phyloP scores from a whole-genome alignment of 768 basidiomycete genomes.

The Cyclocybe aegerita region DNA sequence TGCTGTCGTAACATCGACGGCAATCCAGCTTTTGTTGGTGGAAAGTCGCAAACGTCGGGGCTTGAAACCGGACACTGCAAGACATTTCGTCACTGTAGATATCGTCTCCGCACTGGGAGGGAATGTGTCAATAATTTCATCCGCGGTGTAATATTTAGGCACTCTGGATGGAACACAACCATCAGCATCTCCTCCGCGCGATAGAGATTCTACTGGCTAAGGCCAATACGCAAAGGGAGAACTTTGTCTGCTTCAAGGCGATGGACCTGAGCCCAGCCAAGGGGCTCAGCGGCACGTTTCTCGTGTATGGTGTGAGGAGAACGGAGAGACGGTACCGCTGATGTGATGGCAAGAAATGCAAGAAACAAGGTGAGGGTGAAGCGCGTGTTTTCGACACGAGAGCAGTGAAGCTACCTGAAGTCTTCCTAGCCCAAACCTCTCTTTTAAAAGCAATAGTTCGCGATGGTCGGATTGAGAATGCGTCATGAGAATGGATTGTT shows the following conservation, averaged over 20 bases:
- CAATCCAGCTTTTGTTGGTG: constrained; percentile 41
- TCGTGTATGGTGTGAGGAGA: constrained; percentile 30
- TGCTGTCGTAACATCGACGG: constrained; percentile 39
- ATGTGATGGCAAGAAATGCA: constrained; percentile 15
- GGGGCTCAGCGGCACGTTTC: constrained; percentile 27
- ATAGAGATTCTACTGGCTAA: constrained; percentile 46
- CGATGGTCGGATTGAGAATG: constrained; percentile 3
- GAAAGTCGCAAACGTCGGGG: constrained; percentile 37
- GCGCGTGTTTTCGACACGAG: constrained; percentile 14
- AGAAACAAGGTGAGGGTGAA: constrained; percentile 14
- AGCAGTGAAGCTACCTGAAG: neutral
- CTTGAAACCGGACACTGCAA: constrained; percentile 40
- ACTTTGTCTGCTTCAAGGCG: constrained; percentile 26
- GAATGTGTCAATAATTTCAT: constrained; percentile 44
- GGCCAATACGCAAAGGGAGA: constrained; percentile 50
- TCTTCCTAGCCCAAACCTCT: neutral
- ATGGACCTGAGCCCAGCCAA: constrained; percentile 27
- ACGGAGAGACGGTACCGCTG: constrained; percentile 25
- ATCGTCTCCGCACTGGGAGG: constrained; percentile 47
- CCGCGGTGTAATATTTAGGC: constrained; percentile 45
- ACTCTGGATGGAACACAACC: constrained; percentile 51
- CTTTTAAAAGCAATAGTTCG: constrained; percentile 6
- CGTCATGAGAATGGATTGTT: neutral
- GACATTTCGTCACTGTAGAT: constrained; percentile 43
- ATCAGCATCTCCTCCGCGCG: constrained; percentile 45